Percentiles rank a stretch among this genome's conserved stretches.
These are phyloP conservation scores for Ophiosphaerella herpotricha DNA, from an alignment of 2,329 filamentous ascomycete genomes.

Conservation along the genomic window DNA sequence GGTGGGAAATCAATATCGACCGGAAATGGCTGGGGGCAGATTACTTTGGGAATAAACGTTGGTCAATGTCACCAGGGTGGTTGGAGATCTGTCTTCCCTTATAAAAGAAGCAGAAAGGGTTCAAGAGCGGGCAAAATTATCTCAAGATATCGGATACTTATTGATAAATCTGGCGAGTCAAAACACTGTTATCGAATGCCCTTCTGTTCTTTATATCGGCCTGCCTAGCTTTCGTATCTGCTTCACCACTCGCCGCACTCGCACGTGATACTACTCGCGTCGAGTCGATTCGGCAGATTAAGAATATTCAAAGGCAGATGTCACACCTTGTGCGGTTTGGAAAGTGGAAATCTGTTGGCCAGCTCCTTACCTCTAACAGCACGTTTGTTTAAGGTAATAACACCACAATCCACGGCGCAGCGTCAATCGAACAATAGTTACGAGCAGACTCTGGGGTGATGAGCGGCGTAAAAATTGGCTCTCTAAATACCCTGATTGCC, in stretches of 20 bases:
- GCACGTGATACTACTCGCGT: constrained; percentile 21
- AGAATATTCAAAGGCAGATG: constrained; percentile 24
- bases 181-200: not conserved
- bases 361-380: constrained; percentile 21
- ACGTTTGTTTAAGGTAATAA: constrained; percentile 23
- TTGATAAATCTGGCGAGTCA: not conserved
- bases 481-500: constrained; percentile 20
- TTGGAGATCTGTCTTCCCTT: too few species aligned
- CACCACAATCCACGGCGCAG: constrained; percentile 10
- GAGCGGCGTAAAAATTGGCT: constrained; percentile 22
- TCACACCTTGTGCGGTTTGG: constrained; percentile 27
- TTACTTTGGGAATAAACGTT: too few species aligned
- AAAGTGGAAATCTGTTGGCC: constrained; percentile 11
- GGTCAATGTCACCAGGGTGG: too few species aligned
- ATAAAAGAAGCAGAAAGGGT: too few species aligned
- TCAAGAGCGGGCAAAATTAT: too few species aligned
- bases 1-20: too few species aligned
- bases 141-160: too few species aligned
- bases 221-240: not conserved
- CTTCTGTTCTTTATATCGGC: not conserved
- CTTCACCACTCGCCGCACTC: constrained; percentile 11
- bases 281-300: constrained; percentile 31
- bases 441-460: constrained; percentile 19
- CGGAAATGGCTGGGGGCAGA: too few species aligned
- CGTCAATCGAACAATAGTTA: constrained; percentile 20